A percentile compares a stretch with the other conserved stretches of the same genome.
These are phyloP conservation scores for Excoecaria agallocha DNA, from an alignment of 345 rosid genomes.

Conservation along the genomic window DNA sequence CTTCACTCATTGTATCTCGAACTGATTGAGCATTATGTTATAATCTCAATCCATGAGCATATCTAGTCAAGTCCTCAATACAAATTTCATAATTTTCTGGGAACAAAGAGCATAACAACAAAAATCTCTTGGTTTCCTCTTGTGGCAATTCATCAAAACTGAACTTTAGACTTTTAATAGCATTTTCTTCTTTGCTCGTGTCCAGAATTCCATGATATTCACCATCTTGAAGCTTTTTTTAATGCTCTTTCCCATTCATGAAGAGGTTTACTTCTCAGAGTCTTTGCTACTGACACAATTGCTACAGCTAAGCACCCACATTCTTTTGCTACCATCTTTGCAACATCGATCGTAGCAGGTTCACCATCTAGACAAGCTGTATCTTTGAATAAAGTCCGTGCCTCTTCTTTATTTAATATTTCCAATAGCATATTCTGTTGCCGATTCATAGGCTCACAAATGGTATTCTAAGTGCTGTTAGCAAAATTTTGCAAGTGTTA, in stretches of 20 bases:
- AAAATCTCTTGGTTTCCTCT: slow-evolving; percentile 13
- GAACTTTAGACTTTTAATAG: slow-evolving; percentile 9
- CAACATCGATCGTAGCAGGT: not conserved
- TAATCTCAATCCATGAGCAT: not conserved
- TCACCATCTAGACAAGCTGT: not conserved
- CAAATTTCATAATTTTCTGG: slow-evolving; percentile 15
- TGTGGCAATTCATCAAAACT: slow-evolving; percentile 13
- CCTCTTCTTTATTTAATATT: not conserved
- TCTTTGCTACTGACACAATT: slow-evolving; percentile 9
- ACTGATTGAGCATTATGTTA: not conserved
- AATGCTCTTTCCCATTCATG: not conserved
- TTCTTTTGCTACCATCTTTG: slow-evolving; percentile 3
- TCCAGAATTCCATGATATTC: not conserved
- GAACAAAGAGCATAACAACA: slow-evolving; percentile 6
- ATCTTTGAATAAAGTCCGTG: slow-evolving; percentile 6
- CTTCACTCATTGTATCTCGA: not conserved
- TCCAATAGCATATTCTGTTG: not conserved
- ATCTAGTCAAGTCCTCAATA: slow-evolving; percentile 5
- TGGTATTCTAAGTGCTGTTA: not conserved
- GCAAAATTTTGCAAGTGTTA: not conserved
- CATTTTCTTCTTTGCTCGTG: not conserved
- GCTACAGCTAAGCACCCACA: slow-evolving; percentile 12
- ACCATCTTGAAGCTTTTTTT: not conserved
- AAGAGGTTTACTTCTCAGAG: slow-evolving; percentile 1
- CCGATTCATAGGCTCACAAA: slow-evolving; percentile 7